These are phyloP conservation scores for Saccharomycopsis capsularis DNA, from an alignment of 805 yeast genomes.

Conservation along the genomic window DNA sequence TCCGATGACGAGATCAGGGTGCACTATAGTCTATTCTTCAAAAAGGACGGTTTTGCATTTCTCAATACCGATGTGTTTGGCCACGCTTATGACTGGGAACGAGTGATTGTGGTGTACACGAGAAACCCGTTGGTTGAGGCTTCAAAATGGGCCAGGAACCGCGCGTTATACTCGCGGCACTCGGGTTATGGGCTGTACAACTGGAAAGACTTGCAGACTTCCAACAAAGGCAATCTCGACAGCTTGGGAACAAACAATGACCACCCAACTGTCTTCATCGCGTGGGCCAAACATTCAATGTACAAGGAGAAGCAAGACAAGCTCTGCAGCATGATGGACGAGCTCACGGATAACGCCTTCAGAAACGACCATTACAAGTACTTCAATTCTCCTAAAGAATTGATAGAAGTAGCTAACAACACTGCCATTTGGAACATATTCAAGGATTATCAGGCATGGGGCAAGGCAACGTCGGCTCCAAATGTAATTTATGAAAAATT, in stretches of 20 bases:
- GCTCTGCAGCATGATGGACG: not conserved
- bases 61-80: conserved; percentile 1
- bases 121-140: not conserved
- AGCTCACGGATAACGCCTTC: conserved; percentile 3
- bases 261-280: conserved; percentile 7
- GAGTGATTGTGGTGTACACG: conserved; percentile 6
- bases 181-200: conserved; percentile 1
- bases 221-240: not conserved
- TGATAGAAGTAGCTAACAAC: not conserved
- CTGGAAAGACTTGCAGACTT: conserved; percentile 6
- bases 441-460: conserved; percentile 3
- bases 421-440: conserved; percentile 1
- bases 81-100: conserved; percentile 13
- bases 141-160: not conserved
- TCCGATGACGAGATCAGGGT: conserved; percentile 4
- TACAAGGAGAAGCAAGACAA: not conserved
- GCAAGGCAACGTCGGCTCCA: conserved; percentile 3
- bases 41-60: conserved; percentile 14
- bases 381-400: conserved; percentile 1
- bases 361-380: conserved; percentile 12
- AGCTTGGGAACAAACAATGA: not conserved
- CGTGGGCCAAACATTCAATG: conserved; percentile 15
- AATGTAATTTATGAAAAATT: not conserved
- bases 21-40: conserved; percentile 4
- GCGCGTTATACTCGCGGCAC: conserved; percentile 2